Conservation (phyloP, 2,329 filamentous ascomycete genomes). For the Magnaporthiopsis rhizophila region DNA sequence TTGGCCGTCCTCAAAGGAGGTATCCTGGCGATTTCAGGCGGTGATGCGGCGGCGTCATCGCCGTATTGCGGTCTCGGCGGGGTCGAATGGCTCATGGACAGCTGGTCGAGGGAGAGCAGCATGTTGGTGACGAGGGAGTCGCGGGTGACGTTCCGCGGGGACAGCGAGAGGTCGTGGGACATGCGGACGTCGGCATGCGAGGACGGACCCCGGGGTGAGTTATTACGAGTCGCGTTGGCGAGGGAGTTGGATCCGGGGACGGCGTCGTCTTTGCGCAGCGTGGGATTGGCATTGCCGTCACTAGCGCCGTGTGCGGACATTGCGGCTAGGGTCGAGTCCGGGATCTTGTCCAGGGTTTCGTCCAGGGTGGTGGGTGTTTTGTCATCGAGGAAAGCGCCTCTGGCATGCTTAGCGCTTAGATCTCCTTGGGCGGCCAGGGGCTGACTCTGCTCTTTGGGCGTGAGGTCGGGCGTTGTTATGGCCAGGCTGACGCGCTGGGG, state of each 20-base stretch:
- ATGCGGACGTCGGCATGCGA: constrained; percentile 37
- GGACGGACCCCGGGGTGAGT: constrained; percentile 6
- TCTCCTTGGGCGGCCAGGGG: constrained; percentile 15
- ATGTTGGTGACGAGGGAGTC: constrained; percentile 95
- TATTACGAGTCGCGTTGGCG: background rate
- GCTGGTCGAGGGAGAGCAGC: constrained; percentile 84
- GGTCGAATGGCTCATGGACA: constrained; percentile 47
- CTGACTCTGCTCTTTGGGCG: constrained; percentile 21
- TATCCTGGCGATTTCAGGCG: constrained; percentile 4
- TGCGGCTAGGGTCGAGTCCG: background rate
- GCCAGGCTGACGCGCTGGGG: background rate
- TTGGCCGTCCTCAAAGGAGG: constrained; percentile 16
- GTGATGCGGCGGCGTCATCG: constrained; percentile 22
- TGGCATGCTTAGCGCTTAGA: constrained; percentile 4
- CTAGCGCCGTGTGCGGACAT: constrained; percentile 8
- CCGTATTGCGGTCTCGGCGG: constrained; percentile 23
- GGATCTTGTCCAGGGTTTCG: background rate
- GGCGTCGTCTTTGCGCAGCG: background rate
- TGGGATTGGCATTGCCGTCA: constrained; percentile 10
- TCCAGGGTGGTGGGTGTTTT: constrained; percentile 6
- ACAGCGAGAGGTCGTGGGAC: constrained; percentile 81
- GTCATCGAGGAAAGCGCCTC: constrained; percentile 5
- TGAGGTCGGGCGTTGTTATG: background rate
- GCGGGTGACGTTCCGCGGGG: constrained; percentile 60
- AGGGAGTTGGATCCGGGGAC: background rate